Conservation (phyloP, 2,329 filamentous ascomycete species). For the Sphaerostilbella broomeana region DNA sequence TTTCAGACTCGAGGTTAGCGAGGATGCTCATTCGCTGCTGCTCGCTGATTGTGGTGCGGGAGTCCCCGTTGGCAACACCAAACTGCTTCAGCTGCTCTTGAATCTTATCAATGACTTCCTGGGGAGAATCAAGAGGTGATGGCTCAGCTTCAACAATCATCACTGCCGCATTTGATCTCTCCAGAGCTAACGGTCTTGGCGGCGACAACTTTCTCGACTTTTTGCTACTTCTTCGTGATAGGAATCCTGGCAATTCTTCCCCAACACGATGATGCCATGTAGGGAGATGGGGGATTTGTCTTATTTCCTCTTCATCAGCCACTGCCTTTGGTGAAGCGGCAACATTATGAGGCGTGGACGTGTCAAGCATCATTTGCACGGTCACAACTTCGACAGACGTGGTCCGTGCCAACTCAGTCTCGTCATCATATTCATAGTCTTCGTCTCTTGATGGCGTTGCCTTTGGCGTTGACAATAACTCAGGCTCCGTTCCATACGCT, state of each 20-base stretch:
- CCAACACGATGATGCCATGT: slow-evolving; percentile 53
- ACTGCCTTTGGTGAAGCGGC: neutral
- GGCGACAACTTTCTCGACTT: slow-evolving; percentile 48
- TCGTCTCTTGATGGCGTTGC: neutral
- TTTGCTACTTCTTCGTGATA: slow-evolving; percentile 40
- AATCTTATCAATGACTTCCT: slow-evolving; percentile 42
- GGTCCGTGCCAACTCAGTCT: too few relatives aligned
- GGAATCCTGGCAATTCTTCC: slow-evolving; percentile 53
- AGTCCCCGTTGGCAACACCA: slow-evolving; percentile 34
- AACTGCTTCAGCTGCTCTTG: slow-evolving; percentile 46
- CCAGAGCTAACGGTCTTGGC: slow-evolving; percentile 49
- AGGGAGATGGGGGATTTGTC: slow-evolving; percentile 14
- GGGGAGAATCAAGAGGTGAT: slow-evolving; percentile 48
- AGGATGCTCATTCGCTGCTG: slow-evolving; percentile 43
- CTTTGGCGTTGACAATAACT: neutral
- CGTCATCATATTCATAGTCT: too few relatives aligned
- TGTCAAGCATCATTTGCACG: slow-evolving; percentile 39
- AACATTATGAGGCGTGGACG: slow-evolving; percentile 15
- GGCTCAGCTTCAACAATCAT: slow-evolving; percentile 42
- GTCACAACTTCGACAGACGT: neutral
- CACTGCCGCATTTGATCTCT: slow-evolving; percentile 34
- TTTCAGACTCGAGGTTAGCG: slow-evolving; percentile 54
- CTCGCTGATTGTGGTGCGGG: slow-evolving; percentile 28
- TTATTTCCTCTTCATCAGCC: slow-evolving; percentile 10
- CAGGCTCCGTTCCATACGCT: slow-evolving; percentile 12